Percentiles rank a stretch among this genome's conserved stretches.
Conservation (phyloP, 352 stramenopile species). For the Phytophthora agathidicida region DNA sequence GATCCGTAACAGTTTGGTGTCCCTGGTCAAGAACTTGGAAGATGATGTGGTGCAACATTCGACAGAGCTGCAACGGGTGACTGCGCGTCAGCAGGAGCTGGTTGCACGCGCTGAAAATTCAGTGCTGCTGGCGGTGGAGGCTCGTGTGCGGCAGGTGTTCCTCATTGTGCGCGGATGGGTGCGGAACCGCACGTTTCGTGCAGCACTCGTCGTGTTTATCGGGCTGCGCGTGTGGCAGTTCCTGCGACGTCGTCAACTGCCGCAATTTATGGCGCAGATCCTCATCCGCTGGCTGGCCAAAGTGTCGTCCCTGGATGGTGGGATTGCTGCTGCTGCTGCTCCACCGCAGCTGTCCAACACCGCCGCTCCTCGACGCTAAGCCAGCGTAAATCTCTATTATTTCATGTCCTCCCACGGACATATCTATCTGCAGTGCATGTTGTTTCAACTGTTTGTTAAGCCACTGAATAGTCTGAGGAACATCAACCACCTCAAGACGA, state of each 20-base stretch:
- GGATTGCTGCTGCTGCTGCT: not conserved
- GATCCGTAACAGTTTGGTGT: constrained; percentile 56
- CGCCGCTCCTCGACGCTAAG: constrained; percentile 12
- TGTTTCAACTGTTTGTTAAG: too few relatives aligned
- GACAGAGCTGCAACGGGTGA: constrained; percentile 60
- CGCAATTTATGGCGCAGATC: constrained; percentile 62
- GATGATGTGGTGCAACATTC: constrained; percentile 67
- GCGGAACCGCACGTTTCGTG: constrained; percentile 53
- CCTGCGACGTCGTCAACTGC: constrained; percentile 49
- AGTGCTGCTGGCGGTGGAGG: constrained; percentile 48
- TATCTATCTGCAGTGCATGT: constrained; percentile 23
- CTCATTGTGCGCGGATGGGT: constrained; percentile 50
- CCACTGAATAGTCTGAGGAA: too few relatives aligned
- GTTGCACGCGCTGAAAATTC: constrained; percentile 44
- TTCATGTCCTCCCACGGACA: constrained; percentile 3
- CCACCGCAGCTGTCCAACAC: constrained; percentile 9
- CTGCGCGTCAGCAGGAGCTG: constrained; percentile 47
- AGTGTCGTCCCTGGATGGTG: constrained; percentile 55
- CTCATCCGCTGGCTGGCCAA: constrained; percentile 67
- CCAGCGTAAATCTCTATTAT: constrained; percentile 2
- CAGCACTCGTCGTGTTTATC: constrained; percentile 56
- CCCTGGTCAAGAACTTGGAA: constrained; percentile 64
- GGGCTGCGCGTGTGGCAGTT: constrained; percentile 60
- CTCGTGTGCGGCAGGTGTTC: constrained; percentile 39
- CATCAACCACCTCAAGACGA: too few relatives aligned